Conservation (phyloP, 129 eudicot genomes). For the Silybum marianum region DNA sequence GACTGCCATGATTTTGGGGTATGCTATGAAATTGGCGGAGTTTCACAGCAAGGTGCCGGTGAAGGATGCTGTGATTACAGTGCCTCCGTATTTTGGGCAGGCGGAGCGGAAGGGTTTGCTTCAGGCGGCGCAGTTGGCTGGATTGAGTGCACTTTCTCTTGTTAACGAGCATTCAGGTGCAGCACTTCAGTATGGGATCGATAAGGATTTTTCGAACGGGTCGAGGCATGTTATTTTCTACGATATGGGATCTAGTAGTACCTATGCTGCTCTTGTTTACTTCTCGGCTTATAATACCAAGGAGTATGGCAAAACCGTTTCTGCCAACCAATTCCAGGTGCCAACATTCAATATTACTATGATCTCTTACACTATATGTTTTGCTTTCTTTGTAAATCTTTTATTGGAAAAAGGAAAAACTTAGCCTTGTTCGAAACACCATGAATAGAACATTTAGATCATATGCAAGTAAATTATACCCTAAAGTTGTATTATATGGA, state of each 20-base stretch:
- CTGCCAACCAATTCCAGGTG: slow-evolving; percentile 94
- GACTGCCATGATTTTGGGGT: slow-evolving; percentile 71
- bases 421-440: not conserved
- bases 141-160: slow-evolving; percentile 78
- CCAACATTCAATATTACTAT: not conserved
- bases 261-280: slow-evolving; percentile 95
- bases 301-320: slow-evolving; percentile 87
- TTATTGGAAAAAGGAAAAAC: not conserved
- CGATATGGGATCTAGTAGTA: slow-evolving; percentile 94
- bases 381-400: slow-evolving; percentile 8
- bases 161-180: slow-evolving; percentile 94
- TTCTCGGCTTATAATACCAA: slow-evolving; percentile 91
- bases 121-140: slow-evolving; percentile 85
- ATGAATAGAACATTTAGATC: slow-evolving; percentile 9
- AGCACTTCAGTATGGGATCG: slow-evolving; percentile 97
- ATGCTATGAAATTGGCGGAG: slow-evolving; percentile 74
- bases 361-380: slow-evolving; percentile 6
- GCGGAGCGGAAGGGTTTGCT: slow-evolving; percentile 80
- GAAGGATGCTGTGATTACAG: slow-evolving; percentile 82
- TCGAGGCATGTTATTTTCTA: slow-evolving; percentile 90
- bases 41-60: slow-evolving; percentile 67
- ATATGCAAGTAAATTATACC: slow-evolving; percentile 11
- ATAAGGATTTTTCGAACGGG: slow-evolving; percentile 83
- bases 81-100: slow-evolving; percentile 92
- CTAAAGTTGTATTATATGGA: not conserved